Percentiles rank a stretch among this genome's conserved stretches.
phyloP scores from a whole-genome alignment of 768 basidiomycete species.

The Lepiota subincarnata region DNA sequence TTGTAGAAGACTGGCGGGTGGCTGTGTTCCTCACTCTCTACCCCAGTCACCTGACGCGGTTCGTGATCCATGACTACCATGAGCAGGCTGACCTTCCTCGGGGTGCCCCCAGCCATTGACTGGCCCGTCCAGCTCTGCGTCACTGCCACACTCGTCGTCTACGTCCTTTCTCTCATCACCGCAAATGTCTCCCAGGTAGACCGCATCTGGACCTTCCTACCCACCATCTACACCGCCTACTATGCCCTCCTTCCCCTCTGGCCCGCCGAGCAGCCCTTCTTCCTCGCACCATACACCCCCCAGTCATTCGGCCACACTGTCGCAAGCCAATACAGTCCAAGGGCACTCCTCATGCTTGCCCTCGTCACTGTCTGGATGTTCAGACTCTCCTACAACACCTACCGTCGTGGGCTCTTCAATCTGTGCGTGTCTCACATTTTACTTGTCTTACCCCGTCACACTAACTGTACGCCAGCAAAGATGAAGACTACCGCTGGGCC shows the following conservation, averaged over 20 bases:
- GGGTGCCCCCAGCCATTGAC: conserved; percentile 36
- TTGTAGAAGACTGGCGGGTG: conserved; percentile 7
- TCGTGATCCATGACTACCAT: background rate
- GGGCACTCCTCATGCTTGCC: conserved; percentile 71
- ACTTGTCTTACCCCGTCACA: background rate
- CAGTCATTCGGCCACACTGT: conserved; percentile 35
- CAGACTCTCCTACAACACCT: conserved; percentile 76
- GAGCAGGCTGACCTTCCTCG: conserved; percentile 21
- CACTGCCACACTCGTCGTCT: conserved; percentile 43
- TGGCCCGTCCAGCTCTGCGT: conserved; percentile 67
- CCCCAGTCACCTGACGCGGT: background rate
- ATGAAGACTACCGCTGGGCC: conserved; percentile 93
- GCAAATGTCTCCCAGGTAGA: conserved; percentile 87
- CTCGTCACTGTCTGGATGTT: conserved; percentile 67
- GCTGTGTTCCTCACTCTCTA: background rate
- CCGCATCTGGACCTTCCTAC: conserved; percentile 75
- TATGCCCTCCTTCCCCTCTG: conserved; percentile 73
- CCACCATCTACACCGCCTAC: conserved; percentile 78
- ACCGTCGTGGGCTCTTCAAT: conserved; percentile 75
- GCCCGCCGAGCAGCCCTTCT: conserved; percentile 35
- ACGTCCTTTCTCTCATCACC: conserved; percentile 60
- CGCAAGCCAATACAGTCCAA: conserved; percentile 55
- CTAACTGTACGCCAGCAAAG: conserved; percentile 40
- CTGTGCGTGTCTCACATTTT: conserved; percentile 39
- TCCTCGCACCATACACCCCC: conserved; percentile 55